Base-by-base conservation (phyloP, 2,329 filamentous ascomycete species). In the Emergomyces pasteurianus region DNA sequence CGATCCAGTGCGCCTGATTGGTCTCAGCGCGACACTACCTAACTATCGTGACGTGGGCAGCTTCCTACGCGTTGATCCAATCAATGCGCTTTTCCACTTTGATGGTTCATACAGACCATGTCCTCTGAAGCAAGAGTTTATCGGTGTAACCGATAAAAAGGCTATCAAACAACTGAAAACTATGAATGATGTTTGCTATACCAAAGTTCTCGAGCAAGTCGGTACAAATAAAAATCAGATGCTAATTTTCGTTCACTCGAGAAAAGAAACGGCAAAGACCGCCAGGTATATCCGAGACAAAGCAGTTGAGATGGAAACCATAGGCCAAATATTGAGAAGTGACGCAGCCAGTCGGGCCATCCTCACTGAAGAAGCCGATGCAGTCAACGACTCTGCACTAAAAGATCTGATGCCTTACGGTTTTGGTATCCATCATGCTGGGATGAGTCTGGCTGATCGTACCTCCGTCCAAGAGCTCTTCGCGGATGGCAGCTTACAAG, bases 171-270 rank as follows among this genome's bases (percentile, higher is more conserved):
- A 99, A 74, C 80, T 99, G 60, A 96, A 97, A 81, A 95, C 89
- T 0, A 99, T 99, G 94, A 99, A 99, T 71, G 94, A 99, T 68
- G 92, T 99, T 60, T 96, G 91, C 61, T 99, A 99, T 74, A 95
- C 87, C 65, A 99, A 99, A 75, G 92, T 96, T 34, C 83, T 99
- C 60, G 94, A 99, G 74, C 92, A 97, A 71, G 92, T 96, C 36
- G 94, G 94, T 7, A 86, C 88, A 62, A 88, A 95, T 70, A 86
- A 89, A 65, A 96, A 99, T 69, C 94, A 99, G 74, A 96, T 99
- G 92, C 84, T 99, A 46, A 96, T 99, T 62, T 99, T 99, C 71
- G 94, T 99, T 6, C 95, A 99, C 73, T 99, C 95, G 42, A 84
- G 94, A 68, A 99, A 99, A 71, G 95, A 99, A 74, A 99, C 95